These are phyloP conservation scores for Dryadomyces quercivorus DNA, from an alignment of 2,329 filamentous ascomycete species.

Conservation along the genomic window DNA sequence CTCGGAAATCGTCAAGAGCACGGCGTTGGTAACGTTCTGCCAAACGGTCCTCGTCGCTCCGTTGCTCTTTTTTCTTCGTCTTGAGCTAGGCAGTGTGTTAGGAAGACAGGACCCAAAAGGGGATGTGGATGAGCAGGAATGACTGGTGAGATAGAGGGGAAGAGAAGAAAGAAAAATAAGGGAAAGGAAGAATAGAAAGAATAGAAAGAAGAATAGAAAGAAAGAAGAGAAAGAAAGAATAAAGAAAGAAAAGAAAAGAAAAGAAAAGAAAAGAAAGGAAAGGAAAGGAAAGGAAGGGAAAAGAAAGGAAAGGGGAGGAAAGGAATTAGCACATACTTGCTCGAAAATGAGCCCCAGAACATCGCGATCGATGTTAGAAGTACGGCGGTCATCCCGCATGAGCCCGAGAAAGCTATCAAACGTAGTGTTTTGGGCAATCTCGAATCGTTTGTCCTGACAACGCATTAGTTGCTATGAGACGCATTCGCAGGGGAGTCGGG, in stretches of 20 bases:
- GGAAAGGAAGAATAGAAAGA: neutral
- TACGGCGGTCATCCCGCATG: constrained; percentile 77
- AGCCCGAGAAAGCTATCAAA: constrained; percentile 78
- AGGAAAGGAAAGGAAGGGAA: neutral
- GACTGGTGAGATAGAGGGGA: neutral
- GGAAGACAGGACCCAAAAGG: neutral
- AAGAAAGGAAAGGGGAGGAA: too few species aligned
- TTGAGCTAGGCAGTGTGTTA: constrained; percentile 42
- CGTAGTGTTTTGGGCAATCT: constrained; percentile 74
- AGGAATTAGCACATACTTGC: constrained; percentile 41
- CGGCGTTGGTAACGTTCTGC: constrained; percentile 77
- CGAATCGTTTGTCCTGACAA: constrained; percentile 72
- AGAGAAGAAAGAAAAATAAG: neutral
- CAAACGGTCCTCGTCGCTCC: constrained; percentile 74
- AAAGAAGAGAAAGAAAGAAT: too few species aligned
- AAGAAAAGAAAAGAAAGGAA: neutral
- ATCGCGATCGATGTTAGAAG: constrained; percentile 74
- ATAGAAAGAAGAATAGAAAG: too few species aligned
- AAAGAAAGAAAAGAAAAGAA: neutral
- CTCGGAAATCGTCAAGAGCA: constrained; percentile 72
- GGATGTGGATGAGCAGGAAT: neutral
- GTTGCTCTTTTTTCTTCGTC: constrained; percentile 77
- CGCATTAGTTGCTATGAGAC: neutral
- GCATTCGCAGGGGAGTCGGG: too few species aligned
- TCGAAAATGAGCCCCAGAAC: constrained; percentile 73